These are phyloP conservation scores for Basipetospora chlamydospora DNA, from an alignment of 2,329 filamentous ascomycete genomes.

Conservation along the genomic window DNA sequence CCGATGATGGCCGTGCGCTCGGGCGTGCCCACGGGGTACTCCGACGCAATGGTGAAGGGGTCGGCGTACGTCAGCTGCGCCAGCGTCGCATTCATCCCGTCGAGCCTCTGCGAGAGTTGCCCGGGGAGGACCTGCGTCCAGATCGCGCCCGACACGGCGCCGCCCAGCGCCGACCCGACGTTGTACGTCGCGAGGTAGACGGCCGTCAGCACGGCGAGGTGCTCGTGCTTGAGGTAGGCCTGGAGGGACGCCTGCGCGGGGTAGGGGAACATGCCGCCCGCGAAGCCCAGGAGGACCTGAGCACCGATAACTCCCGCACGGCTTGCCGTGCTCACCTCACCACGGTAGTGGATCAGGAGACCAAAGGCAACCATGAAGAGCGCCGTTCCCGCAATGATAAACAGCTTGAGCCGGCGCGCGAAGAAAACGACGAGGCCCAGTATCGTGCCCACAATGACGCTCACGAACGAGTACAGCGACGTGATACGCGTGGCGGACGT, in stretches of 20 bases:
- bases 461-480: slow-evolving; percentile 42
- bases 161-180: slow-evolving; percentile 45
- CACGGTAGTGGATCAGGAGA: slow-evolving; percentile 48
- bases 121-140: slow-evolving; percentile 43
- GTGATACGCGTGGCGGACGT: slow-evolving; percentile 42
- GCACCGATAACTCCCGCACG: slow-evolving; percentile 46
- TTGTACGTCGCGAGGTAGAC: slow-evolving; percentile 50
- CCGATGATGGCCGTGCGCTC: slow-evolving; percentile 27
- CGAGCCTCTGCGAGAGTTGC: slow-evolving; percentile 24
- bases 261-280: slow-evolving; percentile 47
- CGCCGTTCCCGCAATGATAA: slow-evolving; percentile 44
- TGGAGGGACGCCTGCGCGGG: slow-evolving; percentile 31
- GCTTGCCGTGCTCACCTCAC: slow-evolving; percentile 24
- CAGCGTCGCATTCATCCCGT: slow-evolving; percentile 21
- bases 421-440: slow-evolving; percentile 42
- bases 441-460: slow-evolving; percentile 41
- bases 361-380: slow-evolving; percentile 53
- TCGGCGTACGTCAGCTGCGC: slow-evolving; percentile 19
- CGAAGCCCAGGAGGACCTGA: slow-evolving; percentile 47
- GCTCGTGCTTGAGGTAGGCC: slow-evolving; percentile 26
- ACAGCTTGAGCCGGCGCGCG: slow-evolving; percentile 45
- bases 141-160: slow-evolving; percentile 45
- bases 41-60: slow-evolving; percentile 17
- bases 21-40: slow-evolving; percentile 25
- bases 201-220: slow-evolving; percentile 49